Base-by-base conservation (phyloP, 192 early-diverging fungal genomes). In the Mortierella antarctica region DNA sequence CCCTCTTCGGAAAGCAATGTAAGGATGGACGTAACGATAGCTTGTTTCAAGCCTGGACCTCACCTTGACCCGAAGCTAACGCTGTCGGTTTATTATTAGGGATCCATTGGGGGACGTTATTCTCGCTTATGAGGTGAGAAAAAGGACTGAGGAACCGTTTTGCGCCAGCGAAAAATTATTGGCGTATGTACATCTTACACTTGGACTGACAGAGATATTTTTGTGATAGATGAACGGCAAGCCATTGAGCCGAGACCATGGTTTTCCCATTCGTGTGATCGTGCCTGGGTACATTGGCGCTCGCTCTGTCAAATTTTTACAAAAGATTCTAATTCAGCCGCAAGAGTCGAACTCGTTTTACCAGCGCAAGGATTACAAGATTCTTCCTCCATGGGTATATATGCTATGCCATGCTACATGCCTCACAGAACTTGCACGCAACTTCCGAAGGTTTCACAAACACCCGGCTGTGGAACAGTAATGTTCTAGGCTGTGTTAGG, bases 201-300 rank as follows among this genome's bases (percentile, higher is more conserved):
- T 31, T 31, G 31, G 31, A 31, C 31, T 31, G 31, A 31, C 1
- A 31, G 31, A 31, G 31, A 31, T 31, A 31, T 64, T 10, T 64
- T 5, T 50, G 6, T 46, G 5, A 44, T 21, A 88, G 86, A 94
- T 95, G 93, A 96, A 96, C 70, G 92, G 92, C 15, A 56, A 83
- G 62, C 78, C 83, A 31, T 83, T 96, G 61, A 83, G 92, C 0
- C 87, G 92, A 41, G 94, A 96, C 83, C 96, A 98, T 70, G 96
- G 96, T 1, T 92, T 83, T 62, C 96, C 96, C 5, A 79, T 95
- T 17, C 91, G 96, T 54, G 93, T 94, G 12, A 89, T 98, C 20
- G 94, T 96, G 2, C 95, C 95, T 45, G 96, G 96, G 2, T 89
- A 93, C 67, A 96, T 98, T 63, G 96, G 95, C 8, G 96, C 94